A percentile compares a stretch with the other conserved stretches of the same genome.
Evolutionary conservation across 495 filamentous ascomycete genomes (phyloP).

Genomic region (Xylaria castorea): DNA sequence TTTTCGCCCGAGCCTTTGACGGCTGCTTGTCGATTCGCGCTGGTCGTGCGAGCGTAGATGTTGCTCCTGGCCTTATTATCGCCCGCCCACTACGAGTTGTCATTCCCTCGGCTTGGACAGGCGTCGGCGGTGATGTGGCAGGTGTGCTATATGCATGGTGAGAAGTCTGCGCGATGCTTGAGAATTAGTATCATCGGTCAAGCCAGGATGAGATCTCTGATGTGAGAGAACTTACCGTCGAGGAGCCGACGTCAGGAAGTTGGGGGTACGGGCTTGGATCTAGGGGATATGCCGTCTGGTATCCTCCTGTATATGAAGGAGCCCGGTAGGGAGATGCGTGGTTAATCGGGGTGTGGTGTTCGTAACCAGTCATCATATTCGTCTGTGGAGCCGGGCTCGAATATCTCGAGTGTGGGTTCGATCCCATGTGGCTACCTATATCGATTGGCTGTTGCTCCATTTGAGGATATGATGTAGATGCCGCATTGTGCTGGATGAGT

Average conservation of each 20-base stretch:
- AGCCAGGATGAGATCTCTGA: conserved; percentile 1
- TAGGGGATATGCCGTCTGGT: conserved; percentile 47
- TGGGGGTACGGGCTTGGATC: conserved; percentile 45
- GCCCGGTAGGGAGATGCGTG: conserved; percentile 34
- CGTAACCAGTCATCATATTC: conserved; percentile 38
- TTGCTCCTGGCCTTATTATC: conserved; percentile 33
- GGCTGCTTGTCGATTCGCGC: conserved; percentile 46
- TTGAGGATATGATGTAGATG: conserved; percentile 40
- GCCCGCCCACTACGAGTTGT: conserved; percentile 57
- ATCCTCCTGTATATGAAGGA: conserved; percentile 34
- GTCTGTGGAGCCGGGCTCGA: conserved; percentile 47
- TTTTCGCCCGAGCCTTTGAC: conserved; percentile 49
- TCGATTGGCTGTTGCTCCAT: conserved; percentile 33
- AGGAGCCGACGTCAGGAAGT: conserved; percentile 36
- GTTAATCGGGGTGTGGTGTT: conserved; percentile 27
- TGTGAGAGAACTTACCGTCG: conserved; percentile 35
- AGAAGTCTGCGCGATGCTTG: conserved; percentile 27
- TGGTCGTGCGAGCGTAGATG: conserved; percentile 29
- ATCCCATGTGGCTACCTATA: conserved; percentile 43
- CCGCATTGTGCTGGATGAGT: conserved; percentile 57
- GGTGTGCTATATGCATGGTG: conserved; percentile 57
- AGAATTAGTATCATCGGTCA: conserved; percentile 18
- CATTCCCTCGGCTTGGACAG: conserved; percentile 46
- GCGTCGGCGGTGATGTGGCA: conserved; percentile 57
- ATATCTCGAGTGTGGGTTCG: conserved; percentile 52